Conservation (phyloP, 805 yeast genomes). For the Saccharomycopsis selenospora region DNA sequence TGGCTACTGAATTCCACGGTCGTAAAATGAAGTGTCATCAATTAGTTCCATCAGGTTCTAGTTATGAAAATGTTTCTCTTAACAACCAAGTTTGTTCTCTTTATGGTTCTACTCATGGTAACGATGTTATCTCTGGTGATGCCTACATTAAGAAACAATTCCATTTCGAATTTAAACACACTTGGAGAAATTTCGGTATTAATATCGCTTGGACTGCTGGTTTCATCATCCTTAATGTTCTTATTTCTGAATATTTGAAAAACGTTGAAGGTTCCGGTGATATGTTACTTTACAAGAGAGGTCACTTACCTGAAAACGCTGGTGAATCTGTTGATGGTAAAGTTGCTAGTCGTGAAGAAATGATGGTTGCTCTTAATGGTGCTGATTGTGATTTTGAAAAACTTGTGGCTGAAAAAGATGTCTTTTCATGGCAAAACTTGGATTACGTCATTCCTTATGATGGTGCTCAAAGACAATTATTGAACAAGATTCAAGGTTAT, state of each 20-base stretch:
- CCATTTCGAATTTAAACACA: slow-evolving; percentile 32
- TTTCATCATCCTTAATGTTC: slow-evolving; percentile 30
- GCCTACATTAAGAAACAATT: slow-evolving; percentile 35
- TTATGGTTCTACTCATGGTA: slow-evolving; percentile 44
- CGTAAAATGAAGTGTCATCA: slow-evolving; percentile 44
- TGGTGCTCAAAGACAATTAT: slow-evolving; percentile 33
- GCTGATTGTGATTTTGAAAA: slow-evolving; percentile 27
- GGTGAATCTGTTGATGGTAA: slow-evolving; percentile 30
- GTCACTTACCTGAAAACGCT: slow-evolving; percentile 31
- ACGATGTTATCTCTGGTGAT: slow-evolving; percentile 43
- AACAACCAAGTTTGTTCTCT: slow-evolving; percentile 43
- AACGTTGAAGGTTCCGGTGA: slow-evolving; percentile 35
- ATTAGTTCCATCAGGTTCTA: slow-evolving; percentile 48
- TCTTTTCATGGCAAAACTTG: slow-evolving; percentile 58
- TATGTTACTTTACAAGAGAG: slow-evolving; percentile 38
- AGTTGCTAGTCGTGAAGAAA: slow-evolving; percentile 33
- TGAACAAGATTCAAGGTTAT: slow-evolving; percentile 40
- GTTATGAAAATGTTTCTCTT: slow-evolving; percentile 37
- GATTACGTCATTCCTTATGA: slow-evolving; percentile 44
- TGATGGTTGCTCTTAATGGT: slow-evolving; percentile 29
- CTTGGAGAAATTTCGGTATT: slow-evolving; percentile 43
- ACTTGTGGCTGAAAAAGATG: slow-evolving; percentile 24
- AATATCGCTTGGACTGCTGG: slow-evolving; percentile 40
- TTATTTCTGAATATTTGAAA: slow-evolving; percentile 33
- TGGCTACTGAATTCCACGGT: slow-evolving; percentile 51